Evolutionary conservation across 257 asterid genomes (phyloP), one percentile per base, ranked within the genome.

Genomic region (Solanum microdontum): DNA sequence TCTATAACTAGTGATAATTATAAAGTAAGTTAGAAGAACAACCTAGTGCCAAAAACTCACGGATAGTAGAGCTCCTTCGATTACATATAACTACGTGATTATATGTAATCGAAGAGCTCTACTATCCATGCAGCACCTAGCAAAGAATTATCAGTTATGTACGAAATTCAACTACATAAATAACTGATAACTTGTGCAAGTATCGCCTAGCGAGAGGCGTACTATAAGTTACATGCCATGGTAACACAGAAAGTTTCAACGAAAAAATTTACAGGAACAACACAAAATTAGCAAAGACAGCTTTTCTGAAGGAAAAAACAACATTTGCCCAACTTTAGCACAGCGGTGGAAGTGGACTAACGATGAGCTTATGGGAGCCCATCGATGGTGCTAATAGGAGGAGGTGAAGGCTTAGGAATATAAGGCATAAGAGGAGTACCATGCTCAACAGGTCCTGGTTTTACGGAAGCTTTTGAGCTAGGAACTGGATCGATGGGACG

Each of bases 351-450:
- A 21, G 13, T 39, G 80, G 80, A 64, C 40, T 68, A 66, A 68
- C 6, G 70, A 82, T 26, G 69, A 82, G 70, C 43, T 82, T 48
- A 82, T 17, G 87, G 82, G 68, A 68, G 79, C 12, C 68, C 87
- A 19, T 14, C 30, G 2, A 40, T 37, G 45, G 62, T 19, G 62
- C 70, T 55, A 19, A 48, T 88, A 82, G 86, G 86, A 3, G 98
- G 97, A 60, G 98, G 94, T 83, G 99, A 98, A 55, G 96, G 98
- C 87, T 88, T 90, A 2, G 99, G 98, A 87, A 96, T 93, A 82
- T 89, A 94, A 39, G 99, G 99, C 94, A 92, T 89, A 39, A 94
- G 91, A 69, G 99, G 99, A 89, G 98, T 92, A 36, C 94, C 98
- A 58, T 96, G 99, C 88, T 94, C 96, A 87, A 96, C 89, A 5